Percentiles rank a stretch among this genome's conserved stretches.
Evolutionary conservation across 2,329 filamentous ascomycete genomes (phyloP).

Genomic region (Microdochium paspali): DNA sequence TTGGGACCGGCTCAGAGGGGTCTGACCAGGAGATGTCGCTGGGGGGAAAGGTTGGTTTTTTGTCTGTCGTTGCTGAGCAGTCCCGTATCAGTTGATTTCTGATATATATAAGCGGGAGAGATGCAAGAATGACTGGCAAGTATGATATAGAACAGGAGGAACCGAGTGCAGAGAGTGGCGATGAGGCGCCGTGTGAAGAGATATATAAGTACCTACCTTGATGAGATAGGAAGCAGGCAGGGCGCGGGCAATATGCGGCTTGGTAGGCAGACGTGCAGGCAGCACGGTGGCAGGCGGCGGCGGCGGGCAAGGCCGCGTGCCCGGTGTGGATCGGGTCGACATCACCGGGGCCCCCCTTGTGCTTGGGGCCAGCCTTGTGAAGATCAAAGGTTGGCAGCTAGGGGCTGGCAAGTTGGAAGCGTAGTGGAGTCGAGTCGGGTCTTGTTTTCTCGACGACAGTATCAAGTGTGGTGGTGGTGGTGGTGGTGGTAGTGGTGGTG

Average conservation of each 20-base stretch:
- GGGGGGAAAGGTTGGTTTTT: background rate
- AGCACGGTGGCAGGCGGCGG: background rate
- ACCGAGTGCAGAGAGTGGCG: background rate
- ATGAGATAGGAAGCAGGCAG: no score
- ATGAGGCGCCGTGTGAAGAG: background rate
- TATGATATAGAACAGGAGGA: background rate
- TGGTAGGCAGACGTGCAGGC: background rate
- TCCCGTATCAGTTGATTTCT: background rate
- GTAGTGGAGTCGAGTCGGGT: no score
- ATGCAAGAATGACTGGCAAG: background rate
- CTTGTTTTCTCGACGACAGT: no score
- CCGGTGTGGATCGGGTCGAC: background rate
- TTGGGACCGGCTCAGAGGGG: background rate
- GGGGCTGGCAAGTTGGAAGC: background rate
- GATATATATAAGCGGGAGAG: background rate
- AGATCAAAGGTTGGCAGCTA: background rate
- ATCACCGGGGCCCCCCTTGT: background rate
- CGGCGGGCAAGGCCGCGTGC: background rate
- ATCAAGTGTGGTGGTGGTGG: no score
- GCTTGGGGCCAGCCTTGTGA: background rate
- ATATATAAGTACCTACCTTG: no score
- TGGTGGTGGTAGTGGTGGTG: background rate
- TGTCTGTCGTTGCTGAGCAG: background rate
- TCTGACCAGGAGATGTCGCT: background rate
- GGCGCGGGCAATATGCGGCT: no score